Percentiles rank a stretch among this genome's conserved stretches.
phyloP scores from a whole-genome alignment of 148 eudicot species.

The Silene conica region DNA sequence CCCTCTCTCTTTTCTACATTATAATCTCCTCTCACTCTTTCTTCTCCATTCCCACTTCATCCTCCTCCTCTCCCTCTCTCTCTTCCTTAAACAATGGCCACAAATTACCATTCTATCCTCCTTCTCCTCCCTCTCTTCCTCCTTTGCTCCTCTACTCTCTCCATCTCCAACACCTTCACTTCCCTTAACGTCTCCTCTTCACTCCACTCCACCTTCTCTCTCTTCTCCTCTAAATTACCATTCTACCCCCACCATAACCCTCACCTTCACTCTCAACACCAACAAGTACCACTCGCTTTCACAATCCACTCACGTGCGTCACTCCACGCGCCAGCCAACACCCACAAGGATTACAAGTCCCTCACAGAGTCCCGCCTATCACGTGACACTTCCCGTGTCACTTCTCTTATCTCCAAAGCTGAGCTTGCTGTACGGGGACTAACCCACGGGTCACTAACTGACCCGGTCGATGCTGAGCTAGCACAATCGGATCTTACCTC shows the following conservation, averaged over 20 bases:
- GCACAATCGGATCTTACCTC: conserved; percentile 23
- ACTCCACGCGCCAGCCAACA: conserved; percentile 19
- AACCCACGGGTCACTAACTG: conserved; percentile 26
- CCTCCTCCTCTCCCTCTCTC: neutral
- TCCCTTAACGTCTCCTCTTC: conserved; percentile 48
- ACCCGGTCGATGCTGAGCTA: conserved; percentile 14
- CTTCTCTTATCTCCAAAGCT: conserved; percentile 27
- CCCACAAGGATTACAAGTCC: conserved; percentile 36
- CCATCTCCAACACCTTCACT: neutral
- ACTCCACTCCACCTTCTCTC: conserved; percentile 31
- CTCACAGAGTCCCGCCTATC: conserved; percentile 56
- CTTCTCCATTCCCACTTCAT: neutral
- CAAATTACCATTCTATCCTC: neutral
- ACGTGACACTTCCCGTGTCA: conserved; percentile 56
- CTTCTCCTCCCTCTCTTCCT: neutral
- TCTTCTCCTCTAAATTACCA: conserved; percentile 26
- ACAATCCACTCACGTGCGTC: conserved; percentile 51
- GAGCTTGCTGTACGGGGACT: conserved; percentile 25
- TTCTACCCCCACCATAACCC: neutral
- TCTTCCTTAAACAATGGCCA: neutral
- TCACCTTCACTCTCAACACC: neutral
- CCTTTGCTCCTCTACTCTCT: conserved; percentile 4
- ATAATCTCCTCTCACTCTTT: neutral
- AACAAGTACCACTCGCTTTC: conserved; percentile 14
- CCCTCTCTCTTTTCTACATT: neutral